These are phyloP conservation scores for Pseudonitzschia pungens DNA, from an alignment of 108 stramenopile genomes.

Conservation along the genomic window DNA sequence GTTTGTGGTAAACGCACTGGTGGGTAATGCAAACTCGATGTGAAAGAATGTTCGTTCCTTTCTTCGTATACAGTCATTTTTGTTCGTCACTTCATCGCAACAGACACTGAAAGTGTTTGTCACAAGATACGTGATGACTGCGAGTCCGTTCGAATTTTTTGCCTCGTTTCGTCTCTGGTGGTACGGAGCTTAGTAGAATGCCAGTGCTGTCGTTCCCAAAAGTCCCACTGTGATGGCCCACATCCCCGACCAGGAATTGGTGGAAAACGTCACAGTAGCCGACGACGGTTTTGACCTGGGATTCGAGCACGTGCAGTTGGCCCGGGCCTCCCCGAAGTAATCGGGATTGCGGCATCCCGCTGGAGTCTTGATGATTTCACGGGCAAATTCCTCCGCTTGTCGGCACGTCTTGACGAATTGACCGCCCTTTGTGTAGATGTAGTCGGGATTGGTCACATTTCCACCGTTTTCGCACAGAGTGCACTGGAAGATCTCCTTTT, in stretches of 20 bases:
- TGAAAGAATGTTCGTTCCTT: too few relatives aligned
- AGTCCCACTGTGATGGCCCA: neutral
- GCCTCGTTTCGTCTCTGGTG: too few relatives aligned
- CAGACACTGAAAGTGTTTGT: too few relatives aligned
- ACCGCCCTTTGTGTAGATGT: neutral
- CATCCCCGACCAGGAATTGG: neutral
- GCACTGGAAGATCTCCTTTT: slow-evolving; percentile 5
- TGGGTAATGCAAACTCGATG: too few relatives aligned
- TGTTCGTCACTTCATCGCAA: too few relatives aligned
- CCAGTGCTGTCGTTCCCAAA: too few relatives aligned
- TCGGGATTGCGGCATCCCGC: neutral
- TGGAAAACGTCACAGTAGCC: neutral
- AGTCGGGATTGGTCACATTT: slow-evolving; percentile 13
- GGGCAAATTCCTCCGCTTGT: slow-evolving; percentile 32
- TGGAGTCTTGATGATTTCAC: slow-evolving; percentile 19
- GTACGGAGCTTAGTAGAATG: too few relatives aligned
- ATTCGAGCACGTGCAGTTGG: neutral
- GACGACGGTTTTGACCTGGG: neutral
- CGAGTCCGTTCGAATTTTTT: too few relatives aligned
- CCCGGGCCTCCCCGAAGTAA: neutral
- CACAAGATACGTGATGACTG: too few relatives aligned
- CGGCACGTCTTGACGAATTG: slow-evolving; percentile 11
- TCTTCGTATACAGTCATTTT: too few relatives aligned
- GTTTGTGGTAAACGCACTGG: too few relatives aligned
- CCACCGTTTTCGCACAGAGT: slow-evolving; percentile 22